These are phyloP conservation scores for Dimocarpus longan DNA, from an alignment of 345 rosid species.

Conservation along the genomic window DNA sequence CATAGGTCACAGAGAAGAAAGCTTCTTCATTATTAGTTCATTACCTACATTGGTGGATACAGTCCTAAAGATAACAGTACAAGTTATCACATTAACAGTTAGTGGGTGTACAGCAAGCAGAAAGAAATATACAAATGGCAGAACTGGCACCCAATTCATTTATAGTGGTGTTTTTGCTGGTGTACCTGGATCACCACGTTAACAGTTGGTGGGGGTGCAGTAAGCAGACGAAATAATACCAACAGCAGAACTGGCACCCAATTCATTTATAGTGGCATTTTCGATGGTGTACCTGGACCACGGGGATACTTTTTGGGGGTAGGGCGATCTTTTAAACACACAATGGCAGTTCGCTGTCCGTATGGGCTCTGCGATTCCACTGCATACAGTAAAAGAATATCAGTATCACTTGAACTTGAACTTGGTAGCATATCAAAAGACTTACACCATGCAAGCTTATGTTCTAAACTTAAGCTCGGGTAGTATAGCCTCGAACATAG, in stretches of 20 bases:
- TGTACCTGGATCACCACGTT: conserved; percentile 62
- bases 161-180: conserved; percentile 73
- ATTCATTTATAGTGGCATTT: conserved; percentile 53
- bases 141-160: conserved; percentile 11
- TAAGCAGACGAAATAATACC: neutral
- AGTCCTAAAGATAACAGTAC: neutral
- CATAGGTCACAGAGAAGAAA: conserved; percentile 1
- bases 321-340: conserved; percentile 61
- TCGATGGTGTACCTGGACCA: conserved; percentile 80
- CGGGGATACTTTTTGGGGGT: conserved; percentile 81
- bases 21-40: conserved; percentile 1
- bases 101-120: conserved; percentile 14
- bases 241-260: conserved; percentile 10
- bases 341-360: conserved; percentile 79
- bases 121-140: neutral
- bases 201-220: conserved; percentile 8
- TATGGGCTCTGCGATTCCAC: conserved; percentile 86
- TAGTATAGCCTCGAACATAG: too few relatives aligned
- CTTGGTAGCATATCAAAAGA: conserved; percentile 12
- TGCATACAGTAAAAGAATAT: conserved; percentile 34
- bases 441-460: neutral
- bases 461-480: too few relatives aligned
- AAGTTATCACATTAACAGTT: conserved; percentile 3
- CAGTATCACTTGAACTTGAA: conserved; percentile 10
- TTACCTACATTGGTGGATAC: neutral